A percentile compares a stretch with the other conserved stretches of the same genome.
phyloP scores from a whole-genome alignment of 352 stramenopile species.

The Pythium brassicae region DNA sequence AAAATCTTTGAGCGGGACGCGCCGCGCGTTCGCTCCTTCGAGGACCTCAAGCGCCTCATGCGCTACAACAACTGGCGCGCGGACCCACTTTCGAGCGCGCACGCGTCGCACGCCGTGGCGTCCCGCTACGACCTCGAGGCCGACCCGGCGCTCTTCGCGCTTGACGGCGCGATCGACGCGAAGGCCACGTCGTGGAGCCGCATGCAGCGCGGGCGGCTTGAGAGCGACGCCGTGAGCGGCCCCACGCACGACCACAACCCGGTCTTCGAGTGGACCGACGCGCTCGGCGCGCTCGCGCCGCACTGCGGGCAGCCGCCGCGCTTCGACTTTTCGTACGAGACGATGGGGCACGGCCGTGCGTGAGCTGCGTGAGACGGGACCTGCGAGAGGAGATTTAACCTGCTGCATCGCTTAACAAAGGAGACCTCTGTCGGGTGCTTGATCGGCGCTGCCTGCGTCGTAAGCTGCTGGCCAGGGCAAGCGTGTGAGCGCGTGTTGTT shows the following conservation, averaged over 20 bases:
- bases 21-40: slow-evolving; percentile 31
- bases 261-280: slow-evolving; percentile 60
- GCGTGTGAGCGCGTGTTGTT: too few species aligned
- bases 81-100: slow-evolving; percentile 39
- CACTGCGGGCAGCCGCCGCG: slow-evolving; percentile 30
- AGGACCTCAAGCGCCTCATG: slow-evolving; percentile 61
- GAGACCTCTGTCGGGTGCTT: too few species aligned
- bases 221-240: slow-evolving; percentile 55
- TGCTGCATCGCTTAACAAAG: too few species aligned
- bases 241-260: slow-evolving; percentile 48
- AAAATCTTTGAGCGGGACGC: slow-evolving; percentile 58
- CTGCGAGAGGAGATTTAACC: too few species aligned
- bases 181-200: slow-evolving; percentile 56
- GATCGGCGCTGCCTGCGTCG: too few species aligned
- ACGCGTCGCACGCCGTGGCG: slow-evolving; percentile 53
- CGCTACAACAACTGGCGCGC: slow-evolving; percentile 59
- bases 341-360: slow-evolving; percentile 26
- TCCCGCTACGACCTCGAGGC: slow-evolving; percentile 60
- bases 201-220: slow-evolving; percentile 18
- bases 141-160: slow-evolving; percentile 25
- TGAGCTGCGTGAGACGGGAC: neutral
- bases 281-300: slow-evolving; percentile 13
- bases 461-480: too few species aligned
- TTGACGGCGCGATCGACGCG: slow-evolving; percentile 64
- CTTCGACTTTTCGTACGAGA: slow-evolving; percentile 39